Conservation (phyloP, 768 basidiomycete genomes). For the Leucogyrophana mollusca region DNA sequence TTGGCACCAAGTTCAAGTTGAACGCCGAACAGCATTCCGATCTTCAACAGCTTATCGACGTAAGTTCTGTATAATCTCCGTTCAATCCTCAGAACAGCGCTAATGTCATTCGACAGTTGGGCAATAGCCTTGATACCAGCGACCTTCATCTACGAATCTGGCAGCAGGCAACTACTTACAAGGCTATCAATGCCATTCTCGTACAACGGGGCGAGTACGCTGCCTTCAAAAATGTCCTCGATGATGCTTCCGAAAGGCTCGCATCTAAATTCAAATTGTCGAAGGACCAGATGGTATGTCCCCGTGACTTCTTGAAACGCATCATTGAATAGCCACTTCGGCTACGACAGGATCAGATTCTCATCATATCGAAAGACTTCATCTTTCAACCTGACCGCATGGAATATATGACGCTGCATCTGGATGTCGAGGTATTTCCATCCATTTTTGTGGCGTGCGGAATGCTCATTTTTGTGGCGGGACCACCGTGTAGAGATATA, state of each 20-base stretch:
- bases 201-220: not conserved
- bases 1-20: not conserved
- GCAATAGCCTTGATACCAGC: not conserved
- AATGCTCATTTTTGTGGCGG: too few species aligned
- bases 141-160: not conserved
- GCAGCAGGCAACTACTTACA: not conserved
- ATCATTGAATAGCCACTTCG: not conserved
- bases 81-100: not conserved
- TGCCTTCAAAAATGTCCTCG: slow-evolving; percentile 1
- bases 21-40: not conserved
- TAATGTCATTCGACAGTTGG: not conserved
- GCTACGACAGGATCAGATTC: not conserved
- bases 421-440: not conserved
- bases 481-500: not conserved
- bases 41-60: not conserved
- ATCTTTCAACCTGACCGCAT: not conserved
- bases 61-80: not conserved
- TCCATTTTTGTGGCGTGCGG: not conserved
- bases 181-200: not conserved
- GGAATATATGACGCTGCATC: not conserved
- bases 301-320: too few species aligned
- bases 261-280: slow-evolving; percentile 9
- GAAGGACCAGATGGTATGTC: slow-evolving; percentile 15
- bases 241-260: slow-evolving; percentile 8
- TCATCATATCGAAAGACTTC: not conserved